Conservation (phyloP, 768 basidiomycete genomes). For the Omphalotus guepiniiformis region DNA sequence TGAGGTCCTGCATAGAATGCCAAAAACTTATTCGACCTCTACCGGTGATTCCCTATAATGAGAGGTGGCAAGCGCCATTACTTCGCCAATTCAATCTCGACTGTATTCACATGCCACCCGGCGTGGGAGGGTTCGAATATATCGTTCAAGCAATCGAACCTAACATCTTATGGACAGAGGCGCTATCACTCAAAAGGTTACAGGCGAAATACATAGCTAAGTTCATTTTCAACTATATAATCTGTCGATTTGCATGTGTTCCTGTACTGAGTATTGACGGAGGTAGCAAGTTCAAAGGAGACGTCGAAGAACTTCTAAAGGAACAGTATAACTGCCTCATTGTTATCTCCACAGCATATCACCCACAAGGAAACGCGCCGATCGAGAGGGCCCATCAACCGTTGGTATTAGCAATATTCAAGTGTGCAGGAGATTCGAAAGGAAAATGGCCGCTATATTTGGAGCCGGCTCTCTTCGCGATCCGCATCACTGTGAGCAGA, state of each 20-base stretch:
- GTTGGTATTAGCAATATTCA: constrained; percentile 17
- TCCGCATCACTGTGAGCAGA: constrained; percentile 19
- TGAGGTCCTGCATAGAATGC: not conserved
- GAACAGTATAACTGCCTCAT: constrained; percentile 20
- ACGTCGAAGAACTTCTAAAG: constrained; percentile 16
- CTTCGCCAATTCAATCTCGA: constrained; percentile 24
- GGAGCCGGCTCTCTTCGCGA: constrained; percentile 20
- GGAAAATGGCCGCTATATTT: constrained; percentile 24
- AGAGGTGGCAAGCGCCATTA: constrained; percentile 15
- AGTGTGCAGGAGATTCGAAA: constrained; percentile 14
- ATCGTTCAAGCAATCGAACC: constrained; percentile 22
- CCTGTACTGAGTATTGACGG: constrained; percentile 21
- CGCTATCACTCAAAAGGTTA: constrained; percentile 7
- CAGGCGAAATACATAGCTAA: constrained; percentile 15
- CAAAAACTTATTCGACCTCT: constrained; percentile 1
- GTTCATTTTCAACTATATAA: constrained; percentile 28
- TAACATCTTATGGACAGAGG: constrained; percentile 20
- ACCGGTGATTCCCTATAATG: constrained; percentile 17
- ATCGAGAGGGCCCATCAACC: constrained; percentile 25
- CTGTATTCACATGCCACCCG: constrained; percentile 23
- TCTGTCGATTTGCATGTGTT: constrained; percentile 20
- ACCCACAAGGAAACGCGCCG: constrained; percentile 26
- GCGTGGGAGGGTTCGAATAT: constrained; percentile 19
- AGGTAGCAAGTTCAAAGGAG: constrained; percentile 26
- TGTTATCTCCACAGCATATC: constrained; percentile 23